A percentile compares a stretch with the other conserved stretches of the same genome.
phyloP scores from a whole-genome alignment of 495 filamentous ascomycete species.

The Delitschia confertaspora region DNA sequence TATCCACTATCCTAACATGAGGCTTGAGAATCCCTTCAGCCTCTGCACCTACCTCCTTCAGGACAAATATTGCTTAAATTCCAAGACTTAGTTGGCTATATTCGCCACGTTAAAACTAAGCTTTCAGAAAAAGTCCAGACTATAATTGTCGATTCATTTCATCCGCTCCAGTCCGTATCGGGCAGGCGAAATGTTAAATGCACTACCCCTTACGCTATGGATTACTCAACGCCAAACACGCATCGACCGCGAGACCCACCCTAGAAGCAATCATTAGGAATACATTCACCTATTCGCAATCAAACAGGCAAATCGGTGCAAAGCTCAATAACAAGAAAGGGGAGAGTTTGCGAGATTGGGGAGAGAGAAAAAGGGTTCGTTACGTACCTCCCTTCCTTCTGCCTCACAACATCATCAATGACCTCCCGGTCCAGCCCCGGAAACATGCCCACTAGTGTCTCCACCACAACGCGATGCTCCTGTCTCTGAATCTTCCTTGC shows the following conservation, averaged over 20 bases:
- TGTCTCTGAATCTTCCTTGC: conserved; percentile 72
- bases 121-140: too few species aligned
- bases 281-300: too few species aligned
- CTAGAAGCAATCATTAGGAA: conserved; percentile 39
- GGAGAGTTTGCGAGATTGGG: background rate
- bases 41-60: too few species aligned
- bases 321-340: background rate
- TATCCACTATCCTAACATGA: too few species aligned
- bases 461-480: conserved; percentile 85
- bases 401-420: conserved; percentile 86
- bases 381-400: conserved; percentile 85
- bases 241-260: conserved; percentile 83
- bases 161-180: too few species aligned
- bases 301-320: background rate
- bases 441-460: conserved; percentile 88
- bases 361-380: background rate
- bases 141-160: too few species aligned
- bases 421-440: conserved; percentile 82
- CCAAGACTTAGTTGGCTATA: too few species aligned
- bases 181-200: too few species aligned
- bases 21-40: too few species aligned
- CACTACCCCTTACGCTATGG: too few species aligned
- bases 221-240: conserved; percentile 70
- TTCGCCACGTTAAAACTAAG: too few species aligned
- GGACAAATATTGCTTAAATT: too few species aligned